Evolutionary conservation across 768 basidiomycete genomes (phyloP).

Genomic region (Cantharellus cinnabarinus): DNA sequence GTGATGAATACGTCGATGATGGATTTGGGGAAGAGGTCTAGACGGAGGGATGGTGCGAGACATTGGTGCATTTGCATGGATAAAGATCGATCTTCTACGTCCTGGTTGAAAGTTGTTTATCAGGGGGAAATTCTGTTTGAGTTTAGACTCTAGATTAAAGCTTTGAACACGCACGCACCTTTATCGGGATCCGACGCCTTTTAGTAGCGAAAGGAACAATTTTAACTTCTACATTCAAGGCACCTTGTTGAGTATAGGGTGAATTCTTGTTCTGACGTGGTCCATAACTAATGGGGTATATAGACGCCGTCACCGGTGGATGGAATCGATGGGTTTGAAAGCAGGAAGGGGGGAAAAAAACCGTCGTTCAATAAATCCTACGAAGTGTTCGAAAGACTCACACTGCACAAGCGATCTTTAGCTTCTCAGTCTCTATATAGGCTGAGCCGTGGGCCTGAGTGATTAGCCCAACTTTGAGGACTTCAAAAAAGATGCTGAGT

Average conservation of each 20-base stretch:
- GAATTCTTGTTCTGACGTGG: constrained; percentile 67
- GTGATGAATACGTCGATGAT: constrained; percentile 81
- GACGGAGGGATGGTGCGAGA: constrained; percentile 58
- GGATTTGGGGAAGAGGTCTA: constrained; percentile 86
- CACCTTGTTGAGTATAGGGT: constrained; percentile 71
- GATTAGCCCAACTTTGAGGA: constrained; percentile 75
- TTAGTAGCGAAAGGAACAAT: constrained; percentile 84
- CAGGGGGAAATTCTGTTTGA: constrained; percentile 1
- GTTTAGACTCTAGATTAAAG: not conserved
- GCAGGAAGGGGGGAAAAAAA: too few species aligned
- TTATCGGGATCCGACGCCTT: constrained; percentile 59
- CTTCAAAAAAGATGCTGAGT: constrained; percentile 23
- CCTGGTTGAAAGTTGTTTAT: constrained; percentile 26
- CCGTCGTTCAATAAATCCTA: not conserved
- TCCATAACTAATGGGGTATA: constrained; percentile 35
- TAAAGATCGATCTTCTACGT: constrained; percentile 80
- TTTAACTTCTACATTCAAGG: constrained; percentile 87
- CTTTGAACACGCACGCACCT: constrained; percentile 29
- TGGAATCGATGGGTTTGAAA: too few species aligned
- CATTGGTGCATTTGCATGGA: constrained; percentile 73
- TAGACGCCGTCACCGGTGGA: not conserved
- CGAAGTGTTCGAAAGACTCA: constrained; percentile 22
- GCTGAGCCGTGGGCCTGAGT: constrained; percentile 91
- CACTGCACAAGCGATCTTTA: constrained; percentile 95
- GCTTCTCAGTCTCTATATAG: constrained; percentile 80